Conservation (phyloP, 2,329 filamentous ascomycete genomes). For the Talaromyces albobiverticillius region DNA sequence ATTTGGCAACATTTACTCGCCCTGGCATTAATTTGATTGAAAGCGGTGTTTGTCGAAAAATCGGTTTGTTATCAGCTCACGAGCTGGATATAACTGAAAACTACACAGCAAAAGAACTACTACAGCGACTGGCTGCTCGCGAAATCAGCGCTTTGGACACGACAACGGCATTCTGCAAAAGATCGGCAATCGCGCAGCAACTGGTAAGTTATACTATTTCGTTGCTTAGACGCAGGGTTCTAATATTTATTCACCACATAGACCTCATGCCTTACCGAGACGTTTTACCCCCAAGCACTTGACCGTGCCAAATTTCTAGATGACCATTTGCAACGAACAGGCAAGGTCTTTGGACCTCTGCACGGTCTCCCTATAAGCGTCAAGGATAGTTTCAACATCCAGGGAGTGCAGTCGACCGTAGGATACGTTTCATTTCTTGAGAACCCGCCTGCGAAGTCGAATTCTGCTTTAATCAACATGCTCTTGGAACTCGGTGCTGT, state of each 20-base stretch:
- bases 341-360: slow-evolving; percentile 32
- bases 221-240: background rate
- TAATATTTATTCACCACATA: slow-evolving; percentile 20
- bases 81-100: slow-evolving; percentile 9
- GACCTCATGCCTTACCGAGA: slow-evolving; percentile 37
- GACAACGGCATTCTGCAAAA: slow-evolving; percentile 43
- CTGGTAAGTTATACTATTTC: background rate
- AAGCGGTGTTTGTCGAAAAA: background rate
- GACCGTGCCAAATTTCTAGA: slow-evolving; percentile 36
- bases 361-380: slow-evolving; percentile 40
- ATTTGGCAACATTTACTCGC: no score
- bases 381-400: slow-evolving; percentile 28
- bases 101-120: background rate
- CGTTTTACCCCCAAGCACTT: slow-evolving; percentile 33
- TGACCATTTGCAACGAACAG: slow-evolving; percentile 26
- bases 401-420: slow-evolving; percentile 53
- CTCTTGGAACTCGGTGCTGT: slow-evolving; percentile 43
- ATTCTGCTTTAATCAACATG: slow-evolving; percentile 7
- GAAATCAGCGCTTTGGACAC: slow-evolving; percentile 45
- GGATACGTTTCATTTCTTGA: slow-evolving; percentile 49
- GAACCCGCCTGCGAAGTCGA: background rate
- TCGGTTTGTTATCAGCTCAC: background rate
- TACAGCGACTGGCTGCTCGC: slow-evolving; percentile 16
- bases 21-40: background rate
- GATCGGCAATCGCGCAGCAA: slow-evolving; percentile 29